Percentiles rank a stretch among this genome's conserved stretches.
These are phyloP conservation scores for Eragrostis nindensis DNA, from an alignment of 176 grass and related monocot genomes.

Conservation along the genomic window DNA sequence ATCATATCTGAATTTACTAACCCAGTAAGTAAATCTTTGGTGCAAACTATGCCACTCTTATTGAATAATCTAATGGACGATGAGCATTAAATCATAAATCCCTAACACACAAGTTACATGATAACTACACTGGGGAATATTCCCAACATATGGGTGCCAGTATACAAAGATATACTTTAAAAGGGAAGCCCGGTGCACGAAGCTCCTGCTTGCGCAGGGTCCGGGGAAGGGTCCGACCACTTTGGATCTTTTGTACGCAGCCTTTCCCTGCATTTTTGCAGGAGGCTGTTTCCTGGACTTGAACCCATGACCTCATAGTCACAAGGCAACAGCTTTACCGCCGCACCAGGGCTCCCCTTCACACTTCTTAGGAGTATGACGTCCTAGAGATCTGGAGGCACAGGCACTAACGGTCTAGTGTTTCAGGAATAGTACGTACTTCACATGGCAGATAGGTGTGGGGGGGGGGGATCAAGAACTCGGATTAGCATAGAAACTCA, in stretches of 20 bases:
- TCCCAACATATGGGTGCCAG: not conserved
- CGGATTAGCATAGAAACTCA: conserved; percentile 9
- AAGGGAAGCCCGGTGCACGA: too few species aligned
- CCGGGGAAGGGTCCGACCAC: too few species aligned
- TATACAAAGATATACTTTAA: conserved; percentile 11
- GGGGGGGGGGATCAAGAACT: not conserved
- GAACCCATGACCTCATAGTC: too few species aligned
- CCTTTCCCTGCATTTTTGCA: too few species aligned
- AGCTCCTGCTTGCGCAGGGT: too few species aligned
- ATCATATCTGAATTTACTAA: conserved; percentile 19
- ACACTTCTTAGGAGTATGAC: conserved; percentile 1
- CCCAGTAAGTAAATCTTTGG: not conserved
- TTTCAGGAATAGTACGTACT: conserved; percentile 6
- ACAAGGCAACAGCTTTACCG: too few species aligned
- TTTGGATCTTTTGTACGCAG: too few species aligned
- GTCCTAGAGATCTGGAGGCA: not conserved
- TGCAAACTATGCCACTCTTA: not conserved
- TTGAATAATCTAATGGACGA: not conserved
- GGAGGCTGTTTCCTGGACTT: too few species aligned
- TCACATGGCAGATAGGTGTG: not conserved
- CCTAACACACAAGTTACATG: too few species aligned
- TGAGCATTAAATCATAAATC: not conserved
- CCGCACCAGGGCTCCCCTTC: too few species aligned
- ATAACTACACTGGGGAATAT: not conserved
- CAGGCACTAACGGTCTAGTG: not conserved